phyloP scores from a whole-genome alignment of 306 rosid species.

The Cicer judaicum region DNA sequence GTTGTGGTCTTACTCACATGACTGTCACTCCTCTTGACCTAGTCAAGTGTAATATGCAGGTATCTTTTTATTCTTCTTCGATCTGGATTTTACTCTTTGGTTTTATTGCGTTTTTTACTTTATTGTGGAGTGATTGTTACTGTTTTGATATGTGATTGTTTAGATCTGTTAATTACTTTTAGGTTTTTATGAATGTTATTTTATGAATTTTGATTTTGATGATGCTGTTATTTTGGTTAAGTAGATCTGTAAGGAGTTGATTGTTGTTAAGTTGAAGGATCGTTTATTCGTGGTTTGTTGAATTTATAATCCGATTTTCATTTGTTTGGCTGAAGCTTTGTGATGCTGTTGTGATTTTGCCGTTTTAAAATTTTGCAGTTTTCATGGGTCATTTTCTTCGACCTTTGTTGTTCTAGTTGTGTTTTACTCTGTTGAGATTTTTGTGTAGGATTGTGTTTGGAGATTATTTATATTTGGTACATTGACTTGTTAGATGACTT shows the following conservation, averaged over 20 bases:
- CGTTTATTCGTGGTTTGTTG: not conserved
- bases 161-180: conserved; percentile 51
- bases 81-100: conserved; percentile 29
- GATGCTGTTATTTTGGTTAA: not conserved
- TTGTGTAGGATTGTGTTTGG: not conserved
- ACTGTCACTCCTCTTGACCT: conserved; percentile 96
- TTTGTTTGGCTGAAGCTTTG: not conserved
- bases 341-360: not conserved
- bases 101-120: not conserved
- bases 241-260: conserved; percentile 39
- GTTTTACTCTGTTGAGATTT: conserved; percentile 1
- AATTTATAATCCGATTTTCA: not conserved
- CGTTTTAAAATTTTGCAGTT: not conserved
- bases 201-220: not conserved
- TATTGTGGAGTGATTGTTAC: not conserved
- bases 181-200: not conserved
- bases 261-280: conserved; percentile 6
- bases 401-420: not conserved
- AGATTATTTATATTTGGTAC: not conserved
- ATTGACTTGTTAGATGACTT: not conserved
- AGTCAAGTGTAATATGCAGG: conserved; percentile 99
- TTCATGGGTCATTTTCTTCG: not conserved
- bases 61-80: conserved; percentile 2
- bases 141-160: conserved; percentile 1
- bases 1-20: conserved; percentile 97